These are phyloP conservation scores for Colletotrichum incanum DNA, from an alignment of 2,329 filamentous ascomycete genomes.

Conservation along the genomic window DNA sequence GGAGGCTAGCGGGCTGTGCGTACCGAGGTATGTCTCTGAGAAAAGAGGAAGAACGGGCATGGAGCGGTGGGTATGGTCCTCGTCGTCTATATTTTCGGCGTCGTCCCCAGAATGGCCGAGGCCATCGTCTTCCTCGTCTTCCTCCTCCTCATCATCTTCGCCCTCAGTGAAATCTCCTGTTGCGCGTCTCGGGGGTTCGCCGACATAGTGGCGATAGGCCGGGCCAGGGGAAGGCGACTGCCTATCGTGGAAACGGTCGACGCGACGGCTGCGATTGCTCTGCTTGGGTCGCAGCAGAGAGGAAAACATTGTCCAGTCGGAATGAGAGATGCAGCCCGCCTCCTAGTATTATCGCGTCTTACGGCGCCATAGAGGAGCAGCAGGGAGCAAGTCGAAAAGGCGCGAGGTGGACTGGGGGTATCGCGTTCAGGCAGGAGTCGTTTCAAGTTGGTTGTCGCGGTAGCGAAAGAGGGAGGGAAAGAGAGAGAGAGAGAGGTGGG, in stretches of 20 bases:
- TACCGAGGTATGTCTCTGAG: slow-evolving; percentile 83
- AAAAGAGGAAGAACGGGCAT: slow-evolving; percentile 80
- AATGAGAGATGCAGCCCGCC: slow-evolving; percentile 39
- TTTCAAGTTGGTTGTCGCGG: slow-evolving; percentile 16
- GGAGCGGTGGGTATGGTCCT: slow-evolving; percentile 51
- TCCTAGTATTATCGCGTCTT: slow-evolving; percentile 34
- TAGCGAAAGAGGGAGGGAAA: neutral
- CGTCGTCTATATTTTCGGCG: slow-evolving; percentile 54
- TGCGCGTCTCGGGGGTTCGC: slow-evolving; percentile 63
- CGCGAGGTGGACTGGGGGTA: slow-evolving; percentile 3
- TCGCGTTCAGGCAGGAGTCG: neutral
- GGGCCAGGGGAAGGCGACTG: slow-evolving; percentile 42
- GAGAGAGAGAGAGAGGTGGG: neutral
- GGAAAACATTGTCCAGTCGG: slow-evolving; percentile 44
- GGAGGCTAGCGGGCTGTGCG: slow-evolving; percentile 31
- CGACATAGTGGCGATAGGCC: slow-evolving; percentile 53
- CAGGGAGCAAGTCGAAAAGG: slow-evolving; percentile 12
- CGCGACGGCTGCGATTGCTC: slow-evolving; percentile 40
- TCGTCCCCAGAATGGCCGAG: slow-evolving; percentile 47
- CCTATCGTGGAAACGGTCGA: slow-evolving; percentile 36
- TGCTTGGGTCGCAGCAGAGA: slow-evolving; percentile 44
- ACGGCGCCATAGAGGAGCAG: slow-evolving; percentile 38
- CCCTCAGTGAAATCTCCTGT: slow-evolving; percentile 77
- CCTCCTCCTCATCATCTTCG: slow-evolving; percentile 71
- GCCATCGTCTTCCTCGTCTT: slow-evolving; percentile 59